phyloP scores from a whole-genome alignment of 2,329 filamentous ascomycete genomes.

The Pleomassaria siparia region DNA sequence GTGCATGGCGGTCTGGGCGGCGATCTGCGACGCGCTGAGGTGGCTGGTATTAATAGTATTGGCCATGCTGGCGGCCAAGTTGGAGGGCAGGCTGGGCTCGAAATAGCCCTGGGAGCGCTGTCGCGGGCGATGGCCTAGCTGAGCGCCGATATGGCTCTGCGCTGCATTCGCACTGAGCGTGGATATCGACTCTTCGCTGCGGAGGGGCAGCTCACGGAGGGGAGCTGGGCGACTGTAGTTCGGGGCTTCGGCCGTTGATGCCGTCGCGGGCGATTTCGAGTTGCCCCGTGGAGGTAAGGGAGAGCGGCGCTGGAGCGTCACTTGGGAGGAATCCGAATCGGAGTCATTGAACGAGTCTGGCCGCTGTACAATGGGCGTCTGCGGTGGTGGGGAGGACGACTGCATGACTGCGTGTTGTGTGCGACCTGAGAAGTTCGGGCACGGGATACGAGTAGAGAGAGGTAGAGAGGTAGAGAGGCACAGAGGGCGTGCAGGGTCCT shows the following conservation, averaged over 20 bases:
- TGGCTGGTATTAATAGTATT: slow-evolving; percentile 45
- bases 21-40: slow-evolving; percentile 72
- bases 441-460: neutral
- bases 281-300: slow-evolving; percentile 38
- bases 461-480: neutral
- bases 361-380: slow-evolving; percentile 32
- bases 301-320: slow-evolving; percentile 42
- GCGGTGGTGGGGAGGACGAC: slow-evolving; percentile 35
- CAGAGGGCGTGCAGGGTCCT: neutral
- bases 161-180: slow-evolving; percentile 20
- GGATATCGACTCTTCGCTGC: slow-evolving; percentile 41
- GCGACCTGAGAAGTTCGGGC: neutral
- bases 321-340: slow-evolving; percentile 45
- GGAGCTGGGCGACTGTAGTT: slow-evolving; percentile 39
- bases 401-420: slow-evolving; percentile 26
- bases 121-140: slow-evolving; percentile 59
- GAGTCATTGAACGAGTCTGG: slow-evolving; percentile 32
- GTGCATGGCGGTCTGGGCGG: slow-evolving; percentile 76
- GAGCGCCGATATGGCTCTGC: slow-evolving; percentile 31
- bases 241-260: slow-evolving; percentile 33
- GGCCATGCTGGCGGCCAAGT: slow-evolving; percentile 57
- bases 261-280: slow-evolving; percentile 29
- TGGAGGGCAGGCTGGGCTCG: slow-evolving; percentile 70
- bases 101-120: slow-evolving; percentile 77
- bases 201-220: slow-evolving; percentile 29